Evolutionary conservation across 2,329 filamentous ascomycete species (phyloP).

Genomic region (Domatiomyces globalis): DNA sequence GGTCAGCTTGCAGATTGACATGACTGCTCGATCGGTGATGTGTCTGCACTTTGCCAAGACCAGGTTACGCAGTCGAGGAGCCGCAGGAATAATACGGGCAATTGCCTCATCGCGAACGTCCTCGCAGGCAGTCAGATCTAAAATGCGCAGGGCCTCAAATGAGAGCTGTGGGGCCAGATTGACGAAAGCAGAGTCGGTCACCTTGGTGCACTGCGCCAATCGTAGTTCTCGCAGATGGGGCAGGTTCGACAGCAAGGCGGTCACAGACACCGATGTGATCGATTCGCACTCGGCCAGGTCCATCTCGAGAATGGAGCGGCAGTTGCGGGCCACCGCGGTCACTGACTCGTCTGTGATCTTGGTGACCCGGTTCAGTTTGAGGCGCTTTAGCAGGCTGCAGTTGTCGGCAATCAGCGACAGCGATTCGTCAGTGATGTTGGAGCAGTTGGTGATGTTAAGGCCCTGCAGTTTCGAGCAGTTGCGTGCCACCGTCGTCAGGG

Average conservation of each 20-base stretch:
- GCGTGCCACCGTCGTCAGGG: conserved; percentile 61
- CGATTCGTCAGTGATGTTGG: conserved; percentile 71
- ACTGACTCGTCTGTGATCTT: conserved; percentile 73
- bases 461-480: conserved; percentile 80
- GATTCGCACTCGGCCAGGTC: conserved; percentile 75
- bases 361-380: conserved; percentile 88
- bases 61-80: conserved; percentile 78
- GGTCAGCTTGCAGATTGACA: conserved; percentile 73
- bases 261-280: conserved; percentile 72
- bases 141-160: conserved; percentile 80
- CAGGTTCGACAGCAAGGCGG: conserved; percentile 62
- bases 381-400: conserved; percentile 76
- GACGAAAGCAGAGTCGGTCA: conserved; percentile 81
- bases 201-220: conserved; percentile 67
- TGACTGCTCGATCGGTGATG: conserved; percentile 77
- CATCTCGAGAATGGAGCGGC: conserved; percentile 88
- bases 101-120: conserved; percentile 76
- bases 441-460: conserved; percentile 80
- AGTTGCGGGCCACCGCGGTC: conserved; percentile 72
- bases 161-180: conserved; percentile 52
- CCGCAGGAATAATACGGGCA: conserved; percentile 70
- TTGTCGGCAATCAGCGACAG: conserved; percentile 65
- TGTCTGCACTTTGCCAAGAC: conserved; percentile 89
- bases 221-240: conserved; percentile 79
- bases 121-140: conserved; percentile 81